Conservation (phyloP, 805 yeast genomes). For the Cyberlindnera petersonii region DNA sequence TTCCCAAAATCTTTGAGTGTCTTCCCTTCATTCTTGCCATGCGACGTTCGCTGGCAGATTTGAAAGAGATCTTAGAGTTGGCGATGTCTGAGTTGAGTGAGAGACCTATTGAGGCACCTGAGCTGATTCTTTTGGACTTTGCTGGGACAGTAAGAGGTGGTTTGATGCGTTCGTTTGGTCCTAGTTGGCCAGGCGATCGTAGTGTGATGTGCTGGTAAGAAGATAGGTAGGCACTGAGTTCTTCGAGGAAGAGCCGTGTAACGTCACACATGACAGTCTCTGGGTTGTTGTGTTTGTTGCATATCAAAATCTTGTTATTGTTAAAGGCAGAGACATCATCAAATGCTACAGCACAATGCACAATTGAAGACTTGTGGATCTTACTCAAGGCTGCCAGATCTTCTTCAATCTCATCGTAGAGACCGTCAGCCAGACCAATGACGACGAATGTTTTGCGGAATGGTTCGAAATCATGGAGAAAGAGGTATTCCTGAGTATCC, state of each 20-base stretch:
- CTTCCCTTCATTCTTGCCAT: constrained; percentile 61
- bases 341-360: constrained; percentile 53
- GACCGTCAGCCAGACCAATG: constrained; percentile 38
- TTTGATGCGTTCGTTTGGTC: constrained; percentile 43
- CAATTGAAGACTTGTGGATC: constrained; percentile 48
- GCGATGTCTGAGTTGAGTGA: constrained; percentile 28
- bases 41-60: constrained; percentile 32
- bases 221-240: constrained; percentile 64
- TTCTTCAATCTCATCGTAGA: constrained; percentile 17
- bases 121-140: constrained; percentile 40
- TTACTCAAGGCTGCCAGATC: constrained; percentile 40
- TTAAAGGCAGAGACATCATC: constrained; percentile 17
- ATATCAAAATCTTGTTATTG: constrained; percentile 4
- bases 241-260: constrained; percentile 56
- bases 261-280: constrained; percentile 76
- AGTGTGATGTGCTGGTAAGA: constrained; percentile 77
- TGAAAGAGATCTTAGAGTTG: constrained; percentile 33
- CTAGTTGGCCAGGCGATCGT: constrained; percentile 72
- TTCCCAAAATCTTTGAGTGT: constrained; percentile 69
- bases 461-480: constrained; percentile 86
- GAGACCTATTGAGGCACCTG: constrained; percentile 24
- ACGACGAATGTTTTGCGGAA: constrained; percentile 72
- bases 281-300: constrained; percentile 24
- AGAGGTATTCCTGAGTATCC: constrained; percentile 54
- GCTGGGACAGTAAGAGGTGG: constrained; percentile 28